A percentile compares a stretch with the other conserved stretches of the same genome.
Evolutionary conservation across 1,284 basidiomycete genomes (phyloP).

Genomic region (Tilletia walkeri): DNA sequence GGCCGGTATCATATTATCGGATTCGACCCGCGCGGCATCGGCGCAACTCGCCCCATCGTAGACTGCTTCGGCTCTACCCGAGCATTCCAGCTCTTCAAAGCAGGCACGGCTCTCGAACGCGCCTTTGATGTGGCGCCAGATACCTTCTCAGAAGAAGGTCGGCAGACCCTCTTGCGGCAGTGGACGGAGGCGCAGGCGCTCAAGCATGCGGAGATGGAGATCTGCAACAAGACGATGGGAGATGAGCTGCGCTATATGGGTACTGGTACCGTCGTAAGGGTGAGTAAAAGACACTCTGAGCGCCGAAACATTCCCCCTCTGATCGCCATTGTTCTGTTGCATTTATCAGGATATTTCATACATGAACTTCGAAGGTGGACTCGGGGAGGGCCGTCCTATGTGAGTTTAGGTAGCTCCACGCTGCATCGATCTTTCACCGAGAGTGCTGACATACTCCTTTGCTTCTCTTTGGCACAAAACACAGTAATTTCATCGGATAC

Average conservation of each 20-base stretch:
- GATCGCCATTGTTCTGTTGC: not conserved
- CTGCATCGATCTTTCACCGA: too few species aligned
- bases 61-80: slow-evolving; percentile 55
- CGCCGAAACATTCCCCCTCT: too few species aligned
- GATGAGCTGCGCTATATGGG: slow-evolving; percentile 59
- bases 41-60: slow-evolving; percentile 56
- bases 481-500: slow-evolving; percentile 16
- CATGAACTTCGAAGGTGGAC: slow-evolving; percentile 51
- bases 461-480: not conserved
- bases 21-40: slow-evolving; percentile 60
- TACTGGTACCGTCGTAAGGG: slow-evolving; percentile 59
- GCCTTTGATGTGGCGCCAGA: slow-evolving; percentile 55
- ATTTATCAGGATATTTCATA: slow-evolving; percentile 58
- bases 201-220: slow-evolving; percentile 55
- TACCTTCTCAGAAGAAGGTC: slow-evolving; percentile 33
- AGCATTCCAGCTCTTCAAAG: slow-evolving; percentile 53
- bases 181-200: slow-evolving; percentile 56
- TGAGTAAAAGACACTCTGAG: not conserved
- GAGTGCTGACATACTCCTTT: not conserved
- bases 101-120: slow-evolving; percentile 57
- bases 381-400: slow-evolving; percentile 58
- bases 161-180: slow-evolving; percentile 54
- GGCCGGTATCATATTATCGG: slow-evolving; percentile 55
- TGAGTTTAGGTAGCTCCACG: slow-evolving; percentile 32
- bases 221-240: slow-evolving; percentile 58